phyloP scores from a whole-genome alignment of 176 grass and related monocot genomes.

The Rhipidocladum racemiflorum region DNA sequence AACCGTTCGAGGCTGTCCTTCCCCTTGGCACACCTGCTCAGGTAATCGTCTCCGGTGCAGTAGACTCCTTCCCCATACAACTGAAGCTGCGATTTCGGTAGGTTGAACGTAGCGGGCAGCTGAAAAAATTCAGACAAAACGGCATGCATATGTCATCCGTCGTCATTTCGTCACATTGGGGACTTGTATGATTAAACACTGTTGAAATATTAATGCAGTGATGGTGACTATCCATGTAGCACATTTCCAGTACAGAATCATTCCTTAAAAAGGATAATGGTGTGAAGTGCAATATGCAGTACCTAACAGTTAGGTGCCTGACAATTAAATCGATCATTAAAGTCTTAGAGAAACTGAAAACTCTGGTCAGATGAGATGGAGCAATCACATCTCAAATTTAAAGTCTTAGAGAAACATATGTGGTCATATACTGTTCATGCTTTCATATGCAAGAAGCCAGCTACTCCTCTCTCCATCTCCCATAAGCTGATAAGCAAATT shows the following conservation, averaged over 20 bases:
- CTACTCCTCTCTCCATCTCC: background rate
- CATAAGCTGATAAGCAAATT: background rate
- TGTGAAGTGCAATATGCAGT: background rate
- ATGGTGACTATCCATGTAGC: background rate
- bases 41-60: conserved; percentile 58
- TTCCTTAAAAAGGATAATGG: background rate
- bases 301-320: background rate
- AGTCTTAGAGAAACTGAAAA: background rate
- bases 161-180: background rate
- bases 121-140: conserved; percentile 14
- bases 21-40: conserved; percentile 42
- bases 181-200: background rate
- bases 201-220: background rate
- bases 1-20: conserved; percentile 58
- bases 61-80: conserved; percentile 83
- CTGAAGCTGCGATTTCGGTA: conserved; percentile 95
- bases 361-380: background rate
- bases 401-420: background rate
- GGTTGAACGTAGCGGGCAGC: conserved; percentile 92
- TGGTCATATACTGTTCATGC: background rate
- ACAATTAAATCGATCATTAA: background rate
- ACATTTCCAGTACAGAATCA: background rate
- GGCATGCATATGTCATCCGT: background rate
- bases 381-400: background rate
- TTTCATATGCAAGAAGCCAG: background rate